phyloP scores from a whole-genome alignment of 306 rosid species.

The Arachis hypogaea region DNA sequence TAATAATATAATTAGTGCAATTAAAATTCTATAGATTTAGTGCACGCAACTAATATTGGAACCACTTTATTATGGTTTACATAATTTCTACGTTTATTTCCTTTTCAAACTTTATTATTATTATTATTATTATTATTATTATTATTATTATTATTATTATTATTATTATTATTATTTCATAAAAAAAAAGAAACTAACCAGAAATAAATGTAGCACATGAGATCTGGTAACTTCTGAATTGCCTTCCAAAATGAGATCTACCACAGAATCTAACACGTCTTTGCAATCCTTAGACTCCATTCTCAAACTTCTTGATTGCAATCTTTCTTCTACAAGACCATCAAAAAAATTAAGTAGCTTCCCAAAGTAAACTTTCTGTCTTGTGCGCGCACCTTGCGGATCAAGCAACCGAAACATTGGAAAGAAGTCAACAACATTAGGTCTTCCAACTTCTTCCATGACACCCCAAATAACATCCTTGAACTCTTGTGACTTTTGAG shows the following conservation, averaged over 20 bases:
- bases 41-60: too few species aligned
- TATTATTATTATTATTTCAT: too few species aligned
- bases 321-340: slow-evolving; percentile 17
- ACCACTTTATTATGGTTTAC: too few species aligned
- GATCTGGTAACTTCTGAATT: not conserved
- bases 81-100: too few species aligned
- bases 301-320: not conserved
- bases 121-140: too few species aligned
- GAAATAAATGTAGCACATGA: not conserved
- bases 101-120: too few species aligned
- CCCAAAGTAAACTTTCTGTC: not conserved
- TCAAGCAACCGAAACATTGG: not conserved
- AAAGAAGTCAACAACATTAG: not conserved
- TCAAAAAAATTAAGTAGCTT: not conserved
- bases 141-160: too few species aligned
- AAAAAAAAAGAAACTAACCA: not conserved
- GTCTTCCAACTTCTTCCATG: not conserved
- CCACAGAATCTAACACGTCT: not conserved
- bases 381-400: not conserved
- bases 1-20: too few species aligned
- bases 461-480: not conserved
- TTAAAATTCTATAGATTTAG: too few species aligned
- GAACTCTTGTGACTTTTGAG: too few species aligned
- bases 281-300: not conserved
- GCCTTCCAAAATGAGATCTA: not conserved